Evolutionary conservation across 805 yeast species (phyloP).

Genomic region (Wickerhamomyces alni): DNA sequence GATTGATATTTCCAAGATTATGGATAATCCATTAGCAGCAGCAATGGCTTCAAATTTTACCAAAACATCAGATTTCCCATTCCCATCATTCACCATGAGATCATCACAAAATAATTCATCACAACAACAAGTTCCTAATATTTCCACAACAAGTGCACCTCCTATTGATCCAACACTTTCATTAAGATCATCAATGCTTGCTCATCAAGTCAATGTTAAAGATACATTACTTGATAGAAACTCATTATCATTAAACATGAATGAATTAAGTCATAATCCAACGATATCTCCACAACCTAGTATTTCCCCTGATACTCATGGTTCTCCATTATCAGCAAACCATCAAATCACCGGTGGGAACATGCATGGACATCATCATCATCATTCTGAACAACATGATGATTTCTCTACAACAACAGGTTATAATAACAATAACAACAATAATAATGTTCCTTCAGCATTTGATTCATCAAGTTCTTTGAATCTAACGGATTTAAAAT

Average conservation of each 20-base stretch:
- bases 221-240: constrained; percentile 1
- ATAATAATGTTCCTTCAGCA: constrained; percentile 9
- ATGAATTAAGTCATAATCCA: constrained; percentile 22
- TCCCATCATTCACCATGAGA: neutral
- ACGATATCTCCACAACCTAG: constrained; percentile 26
- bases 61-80: constrained; percentile 8
- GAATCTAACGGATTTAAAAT: constrained; percentile 48
- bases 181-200: neutral
- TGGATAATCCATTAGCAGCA: neutral
- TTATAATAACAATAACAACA: constrained; percentile 4
- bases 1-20: neutral
- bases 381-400: neutral
- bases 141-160: constrained; percentile 20
- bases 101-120: neutral
- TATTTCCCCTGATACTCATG: constrained; percentile 21
- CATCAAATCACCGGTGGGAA: constrained; percentile 8
- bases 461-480: constrained; percentile 50
- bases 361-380: constrained; percentile 2
- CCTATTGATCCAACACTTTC: constrained; percentile 20
- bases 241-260: constrained; percentile 18
- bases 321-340: constrained; percentile 18
- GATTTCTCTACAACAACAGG: neutral
- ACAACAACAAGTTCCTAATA: constrained; percentile 5
- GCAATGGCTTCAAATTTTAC: neutral
- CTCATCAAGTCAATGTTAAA: neutral